These are phyloP conservation scores for Phyllostachys edulis DNA, from an alignment of 176 grass and related monocot species.

Conservation along the genomic window DNA sequence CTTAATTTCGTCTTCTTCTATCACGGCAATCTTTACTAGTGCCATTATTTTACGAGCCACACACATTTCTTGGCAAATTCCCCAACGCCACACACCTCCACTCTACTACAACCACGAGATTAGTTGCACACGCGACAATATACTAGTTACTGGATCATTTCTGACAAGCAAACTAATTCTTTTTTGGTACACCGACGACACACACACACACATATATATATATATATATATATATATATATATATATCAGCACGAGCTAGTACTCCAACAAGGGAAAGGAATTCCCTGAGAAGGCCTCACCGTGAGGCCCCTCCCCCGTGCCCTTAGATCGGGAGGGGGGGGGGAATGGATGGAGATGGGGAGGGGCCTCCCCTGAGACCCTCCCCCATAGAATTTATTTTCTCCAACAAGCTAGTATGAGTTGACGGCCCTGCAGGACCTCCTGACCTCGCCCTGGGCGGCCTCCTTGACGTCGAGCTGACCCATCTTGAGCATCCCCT, in stretches of 20 bases:
- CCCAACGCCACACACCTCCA: background rate
- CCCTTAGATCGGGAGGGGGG: too few relatives aligned
- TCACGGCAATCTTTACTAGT: background rate
- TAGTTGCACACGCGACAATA: background rate
- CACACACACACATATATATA: too few relatives aligned
- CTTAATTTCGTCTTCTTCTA: background rate
- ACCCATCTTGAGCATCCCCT: conserved; percentile 90
- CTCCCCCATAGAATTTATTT: too few relatives aligned
- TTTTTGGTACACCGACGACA: background rate
- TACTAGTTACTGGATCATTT: background rate
- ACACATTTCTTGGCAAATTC: background rate
- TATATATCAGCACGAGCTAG: too few relatives aligned
- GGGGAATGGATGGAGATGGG: too few relatives aligned
- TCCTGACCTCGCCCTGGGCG: conserved; percentile 62
- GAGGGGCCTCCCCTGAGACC: too few relatives aligned
- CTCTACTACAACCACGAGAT: background rate
- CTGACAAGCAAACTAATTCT: background rate
- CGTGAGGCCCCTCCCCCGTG: too few relatives aligned
- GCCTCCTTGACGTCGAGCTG: conserved; percentile 75
- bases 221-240: too few relatives aligned
- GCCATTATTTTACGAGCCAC: background rate
- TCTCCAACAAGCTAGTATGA: background rate
- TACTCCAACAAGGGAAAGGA: too few relatives aligned
- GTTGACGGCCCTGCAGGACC: conserved; percentile 58
- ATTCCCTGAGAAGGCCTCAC: too few relatives aligned